Evolutionary conservation across 352 stramenopile species (phyloP).

Genomic region (Globisporangium uncinulatum): DNA sequence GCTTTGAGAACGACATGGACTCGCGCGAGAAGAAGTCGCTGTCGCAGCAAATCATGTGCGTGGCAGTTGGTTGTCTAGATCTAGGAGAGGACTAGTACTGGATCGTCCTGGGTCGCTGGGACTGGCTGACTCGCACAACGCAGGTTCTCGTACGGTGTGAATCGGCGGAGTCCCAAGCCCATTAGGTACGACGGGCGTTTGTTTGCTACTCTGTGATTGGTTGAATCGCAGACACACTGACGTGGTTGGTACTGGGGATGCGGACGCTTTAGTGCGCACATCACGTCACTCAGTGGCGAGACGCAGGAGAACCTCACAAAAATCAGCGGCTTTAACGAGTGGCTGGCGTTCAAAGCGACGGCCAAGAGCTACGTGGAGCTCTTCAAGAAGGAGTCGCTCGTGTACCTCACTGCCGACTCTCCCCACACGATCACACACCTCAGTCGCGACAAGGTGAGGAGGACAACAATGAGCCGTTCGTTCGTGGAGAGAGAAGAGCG

Average conservation of each 20-base stretch:
- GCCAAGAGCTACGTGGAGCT: slow-evolving; percentile 62
- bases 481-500: neutral
- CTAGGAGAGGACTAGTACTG: too few relatives aligned
- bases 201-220: neutral
- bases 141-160: slow-evolving; percentile 84
- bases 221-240: neutral
- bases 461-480: neutral
- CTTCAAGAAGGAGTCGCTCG: slow-evolving; percentile 80
- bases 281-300: slow-evolving; percentile 69
- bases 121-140: neutral
- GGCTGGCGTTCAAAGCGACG: slow-evolving; percentile 62
- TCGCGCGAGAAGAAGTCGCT: slow-evolving; percentile 92
- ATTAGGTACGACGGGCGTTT: slow-evolving; percentile 28
- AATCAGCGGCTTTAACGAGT: slow-evolving; percentile 88
- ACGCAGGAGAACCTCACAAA: slow-evolving; percentile 83
- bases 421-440: slow-evolving; percentile 87
- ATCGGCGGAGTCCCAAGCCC: slow-evolving; percentile 47
- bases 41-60: slow-evolving; percentile 92
- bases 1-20: slow-evolving; percentile 92
- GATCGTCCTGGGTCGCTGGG: neutral
- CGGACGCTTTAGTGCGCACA: slow-evolving; percentile 30
- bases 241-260: neutral
- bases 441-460: slow-evolving; percentile 66
- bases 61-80: neutral
- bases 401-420: slow-evolving; percentile 95